phyloP scores from a whole-genome alignment of 306 rosid species.

The Hippophae rhamnoides region DNA sequence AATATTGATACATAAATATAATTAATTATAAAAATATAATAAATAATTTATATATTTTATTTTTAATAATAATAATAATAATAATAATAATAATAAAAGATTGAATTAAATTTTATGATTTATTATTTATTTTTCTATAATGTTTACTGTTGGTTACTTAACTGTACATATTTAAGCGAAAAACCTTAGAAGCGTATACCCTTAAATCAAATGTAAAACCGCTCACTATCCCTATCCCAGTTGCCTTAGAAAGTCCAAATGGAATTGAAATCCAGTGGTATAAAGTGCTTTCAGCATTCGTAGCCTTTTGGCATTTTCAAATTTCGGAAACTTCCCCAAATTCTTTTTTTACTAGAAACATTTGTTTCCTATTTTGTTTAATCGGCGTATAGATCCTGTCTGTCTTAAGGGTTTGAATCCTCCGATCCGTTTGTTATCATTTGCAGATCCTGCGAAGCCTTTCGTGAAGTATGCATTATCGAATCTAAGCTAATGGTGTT shows the following conservation, averaged over 20 bases:
- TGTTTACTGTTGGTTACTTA: conserved; percentile 1
- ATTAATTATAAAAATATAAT: too few species aligned
- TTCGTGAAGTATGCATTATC: conserved; percentile 3
- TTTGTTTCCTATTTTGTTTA: too few species aligned
- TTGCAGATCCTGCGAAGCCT: conserved; percentile 39
- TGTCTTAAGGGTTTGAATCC: conserved; percentile 55
- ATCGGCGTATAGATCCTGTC: conserved; percentile 24
- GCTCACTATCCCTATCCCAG: not conserved
- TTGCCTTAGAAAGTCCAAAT: conserved; percentile 4
- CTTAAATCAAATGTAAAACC: conserved; percentile 8
- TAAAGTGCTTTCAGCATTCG: conserved; percentile 7
- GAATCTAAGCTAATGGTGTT: conserved; percentile 32
- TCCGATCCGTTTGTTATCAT: conserved; percentile 32
- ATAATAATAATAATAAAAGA: too few species aligned
- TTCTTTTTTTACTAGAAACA: not conserved
- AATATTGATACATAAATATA: too few species aligned
- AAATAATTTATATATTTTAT: too few species aligned
- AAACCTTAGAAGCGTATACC: conserved; percentile 10
- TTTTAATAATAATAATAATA: too few species aligned
- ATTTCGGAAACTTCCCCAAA: conserved; percentile 13
- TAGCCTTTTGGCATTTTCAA: conserved; percentile 14
- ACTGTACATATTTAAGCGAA: conserved; percentile 5
- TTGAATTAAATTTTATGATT: too few species aligned
- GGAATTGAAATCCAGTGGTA: conserved; percentile 29
- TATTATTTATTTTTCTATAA: too few species aligned